Percentiles rank a stretch among this genome's conserved stretches.
Conservation (phyloP, 2,329 filamentous ascomycete species). For the Cladophialophora exuberans region DNA sequence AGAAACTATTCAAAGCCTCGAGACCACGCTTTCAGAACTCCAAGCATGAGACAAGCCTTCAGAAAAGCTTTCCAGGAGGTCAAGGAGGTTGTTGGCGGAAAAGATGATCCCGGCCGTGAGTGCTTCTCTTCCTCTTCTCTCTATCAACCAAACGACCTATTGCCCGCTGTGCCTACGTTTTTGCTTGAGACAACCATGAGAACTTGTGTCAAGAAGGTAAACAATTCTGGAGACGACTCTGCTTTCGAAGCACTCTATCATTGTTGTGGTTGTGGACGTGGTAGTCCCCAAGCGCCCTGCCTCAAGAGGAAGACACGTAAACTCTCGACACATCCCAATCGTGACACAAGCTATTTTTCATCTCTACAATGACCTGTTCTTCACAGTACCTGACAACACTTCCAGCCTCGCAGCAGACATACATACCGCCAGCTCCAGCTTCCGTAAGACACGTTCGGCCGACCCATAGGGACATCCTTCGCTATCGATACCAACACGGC, state of each 20-base stretch:
- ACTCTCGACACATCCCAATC: too few species aligned
- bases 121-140: not conserved
- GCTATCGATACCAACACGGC: slow-evolving; percentile 64
- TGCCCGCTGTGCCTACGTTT: not conserved
- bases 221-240: too few species aligned
- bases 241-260: too few species aligned
- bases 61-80: slow-evolving; percentile 22
- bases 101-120: slow-evolving; percentile 22
- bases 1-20: too few species aligned
- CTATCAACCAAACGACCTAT: not conserved
- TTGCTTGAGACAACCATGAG: not conserved
- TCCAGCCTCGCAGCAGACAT: not conserved
- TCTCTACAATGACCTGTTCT: not conserved
- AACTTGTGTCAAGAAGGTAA: too few species aligned
- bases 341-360: too few species aligned
- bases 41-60: slow-evolving; percentile 27
- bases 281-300: too few species aligned
- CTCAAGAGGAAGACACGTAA: too few species aligned
- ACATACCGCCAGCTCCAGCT: not conserved
- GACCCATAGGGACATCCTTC: slow-evolving; percentile 38
- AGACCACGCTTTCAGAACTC: too few species aligned
- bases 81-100: slow-evolving; percentile 15
- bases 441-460: slow-evolving; percentile 1
- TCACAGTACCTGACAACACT: not conserved
- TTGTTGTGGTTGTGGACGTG: too few species aligned